Evolutionary conservation across 768 basidiomycete species (phyloP).

Genomic region (Podaxis sp.): DNA sequence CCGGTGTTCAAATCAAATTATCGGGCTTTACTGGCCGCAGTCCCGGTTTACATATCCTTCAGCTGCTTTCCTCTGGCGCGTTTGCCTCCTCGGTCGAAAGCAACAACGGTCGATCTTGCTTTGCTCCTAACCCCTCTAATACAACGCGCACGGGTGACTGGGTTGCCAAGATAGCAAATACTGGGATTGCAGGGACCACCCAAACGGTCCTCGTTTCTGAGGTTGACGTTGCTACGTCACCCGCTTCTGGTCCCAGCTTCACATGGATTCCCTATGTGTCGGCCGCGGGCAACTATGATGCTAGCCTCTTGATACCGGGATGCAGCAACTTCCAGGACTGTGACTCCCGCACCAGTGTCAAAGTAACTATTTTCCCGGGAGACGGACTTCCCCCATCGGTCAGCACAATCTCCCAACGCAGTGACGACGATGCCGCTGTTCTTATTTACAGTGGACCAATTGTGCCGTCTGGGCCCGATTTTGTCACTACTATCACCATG

Average conservation of each 20-base stretch:
- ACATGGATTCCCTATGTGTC: constrained; percentile 95
- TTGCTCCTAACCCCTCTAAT: constrained; percentile 73
- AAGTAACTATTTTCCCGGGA: constrained; percentile 81
- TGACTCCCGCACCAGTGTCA: constrained; percentile 72
- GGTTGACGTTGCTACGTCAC: constrained; percentile 61
- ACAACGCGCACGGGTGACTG: constrained; percentile 69
- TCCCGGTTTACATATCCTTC: constrained; percentile 87
- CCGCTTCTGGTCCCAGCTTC: constrained; percentile 69
- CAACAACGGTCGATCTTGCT: constrained; percentile 71
- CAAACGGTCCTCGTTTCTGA: constrained; percentile 72
- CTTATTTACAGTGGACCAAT: constrained; percentile 83
- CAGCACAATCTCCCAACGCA: constrained; percentile 73
- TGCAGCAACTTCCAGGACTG: constrained; percentile 84
- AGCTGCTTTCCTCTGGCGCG: constrained; percentile 89
- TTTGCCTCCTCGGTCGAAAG: constrained; percentile 72
- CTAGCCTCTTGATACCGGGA: constrained; percentile 86
- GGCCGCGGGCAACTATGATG: constrained; percentile 79
- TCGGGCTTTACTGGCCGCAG: constrained; percentile 71
- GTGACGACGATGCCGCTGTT: constrained; percentile 55
- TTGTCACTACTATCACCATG: constrained; percentile 76
- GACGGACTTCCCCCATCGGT: constrained; percentile 62
- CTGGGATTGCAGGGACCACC: constrained; percentile 77
- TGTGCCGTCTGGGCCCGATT: constrained; percentile 68
- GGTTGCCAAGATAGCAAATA: constrained; percentile 61
- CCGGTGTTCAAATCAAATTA: constrained; percentile 86